Conservation (phyloP, 306 rosid genomes). For the Citrullus mucosospermus region DNA sequence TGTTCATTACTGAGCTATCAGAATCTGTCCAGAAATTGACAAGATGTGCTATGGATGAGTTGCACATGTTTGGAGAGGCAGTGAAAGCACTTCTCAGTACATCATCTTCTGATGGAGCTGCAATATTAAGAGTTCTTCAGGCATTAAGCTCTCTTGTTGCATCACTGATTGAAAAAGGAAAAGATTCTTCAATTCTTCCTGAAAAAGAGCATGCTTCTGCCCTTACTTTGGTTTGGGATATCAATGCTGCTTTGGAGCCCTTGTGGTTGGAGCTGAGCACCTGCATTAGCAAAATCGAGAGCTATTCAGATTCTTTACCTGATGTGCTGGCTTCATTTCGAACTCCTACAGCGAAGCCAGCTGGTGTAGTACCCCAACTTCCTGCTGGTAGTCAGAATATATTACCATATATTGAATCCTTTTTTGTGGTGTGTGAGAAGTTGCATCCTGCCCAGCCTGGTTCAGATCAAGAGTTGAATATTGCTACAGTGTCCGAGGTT, state of each 20-base stretch:
- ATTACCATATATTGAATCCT: slow-evolving; percentile 85
- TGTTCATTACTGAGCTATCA: slow-evolving; percentile 73
- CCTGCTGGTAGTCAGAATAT: slow-evolving; percentile 93
- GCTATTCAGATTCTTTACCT: slow-evolving; percentile 60
- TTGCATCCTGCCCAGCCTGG: slow-evolving; percentile 71
- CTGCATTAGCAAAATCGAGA: slow-evolving; percentile 87
- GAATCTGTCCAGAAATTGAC: slow-evolving; percentile 73
- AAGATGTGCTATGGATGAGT: slow-evolving; percentile 71
- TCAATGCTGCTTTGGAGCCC: slow-evolving; percentile 80
- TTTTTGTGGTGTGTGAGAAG: slow-evolving; percentile 92
- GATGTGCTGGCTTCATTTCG: slow-evolving; percentile 37
- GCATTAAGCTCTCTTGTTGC: slow-evolving; percentile 82
- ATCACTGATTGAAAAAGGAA: slow-evolving; percentile 45
- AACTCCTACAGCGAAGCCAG: slow-evolving; percentile 49
- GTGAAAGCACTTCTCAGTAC: slow-evolving; percentile 74
- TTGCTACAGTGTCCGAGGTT: slow-evolving; percentile 52
- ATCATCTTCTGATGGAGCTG: slow-evolving; percentile 80
- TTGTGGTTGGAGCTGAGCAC: slow-evolving; percentile 84
- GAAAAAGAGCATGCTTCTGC: slow-evolving; percentile 30
- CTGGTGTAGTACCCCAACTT: slow-evolving; percentile 61
- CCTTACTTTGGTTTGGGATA: slow-evolving; percentile 60
- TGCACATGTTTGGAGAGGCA: slow-evolving; percentile 55
- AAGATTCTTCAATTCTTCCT: slow-evolving; percentile 28
- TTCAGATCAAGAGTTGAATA: slow-evolving; percentile 42
- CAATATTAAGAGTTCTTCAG: slow-evolving; percentile 89